A percentile compares a stretch with the other conserved stretches of the same genome.
Evolutionary conservation across 768 basidiomycete species (phyloP).

Genomic region (Podaxis sp.): DNA sequence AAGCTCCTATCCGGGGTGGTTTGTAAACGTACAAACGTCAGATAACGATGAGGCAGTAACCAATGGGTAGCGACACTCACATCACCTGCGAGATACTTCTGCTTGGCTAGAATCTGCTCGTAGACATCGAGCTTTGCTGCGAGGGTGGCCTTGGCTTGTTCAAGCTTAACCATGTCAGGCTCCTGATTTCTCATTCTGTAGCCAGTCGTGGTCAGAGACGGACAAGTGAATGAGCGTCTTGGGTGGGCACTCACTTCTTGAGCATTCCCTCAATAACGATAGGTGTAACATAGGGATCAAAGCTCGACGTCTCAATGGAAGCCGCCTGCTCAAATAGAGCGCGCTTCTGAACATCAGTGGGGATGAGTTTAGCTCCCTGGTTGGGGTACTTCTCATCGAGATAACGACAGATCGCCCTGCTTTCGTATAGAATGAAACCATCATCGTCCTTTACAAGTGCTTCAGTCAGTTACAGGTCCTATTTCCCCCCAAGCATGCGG

Average conservation of each 20-base stretch:
- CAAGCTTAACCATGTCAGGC: constrained; percentile 25
- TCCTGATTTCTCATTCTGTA: background rate
- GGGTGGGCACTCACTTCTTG: constrained; percentile 31
- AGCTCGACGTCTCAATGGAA: constrained; percentile 43
- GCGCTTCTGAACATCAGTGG: constrained; percentile 27
- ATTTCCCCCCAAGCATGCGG: no score
- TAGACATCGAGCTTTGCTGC: constrained; percentile 37
- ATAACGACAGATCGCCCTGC: constrained; percentile 51
- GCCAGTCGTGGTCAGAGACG: background rate
- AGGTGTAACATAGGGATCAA: constrained; percentile 28
- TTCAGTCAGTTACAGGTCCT: background rate
- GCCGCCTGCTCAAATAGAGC: constrained; percentile 35
- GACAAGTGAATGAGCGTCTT: background rate
- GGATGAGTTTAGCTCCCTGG: constrained; percentile 43
- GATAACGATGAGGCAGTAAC: background rate
- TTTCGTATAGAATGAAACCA: constrained; percentile 52
- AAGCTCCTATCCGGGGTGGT: constrained; percentile 10
- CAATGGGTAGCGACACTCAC: constrained; percentile 12
- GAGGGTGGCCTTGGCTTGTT: constrained; percentile 19
- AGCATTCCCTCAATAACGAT: constrained; percentile 41
- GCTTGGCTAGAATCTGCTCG: constrained; percentile 43
- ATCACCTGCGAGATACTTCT: constrained; percentile 43
- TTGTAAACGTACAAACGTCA: background rate
- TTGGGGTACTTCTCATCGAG: constrained; percentile 41
- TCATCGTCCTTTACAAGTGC: constrained; percentile 38